Base-by-base conservation (phyloP, 805 yeast genomes). In the Saccharomycopsis selenospora region DNA sequence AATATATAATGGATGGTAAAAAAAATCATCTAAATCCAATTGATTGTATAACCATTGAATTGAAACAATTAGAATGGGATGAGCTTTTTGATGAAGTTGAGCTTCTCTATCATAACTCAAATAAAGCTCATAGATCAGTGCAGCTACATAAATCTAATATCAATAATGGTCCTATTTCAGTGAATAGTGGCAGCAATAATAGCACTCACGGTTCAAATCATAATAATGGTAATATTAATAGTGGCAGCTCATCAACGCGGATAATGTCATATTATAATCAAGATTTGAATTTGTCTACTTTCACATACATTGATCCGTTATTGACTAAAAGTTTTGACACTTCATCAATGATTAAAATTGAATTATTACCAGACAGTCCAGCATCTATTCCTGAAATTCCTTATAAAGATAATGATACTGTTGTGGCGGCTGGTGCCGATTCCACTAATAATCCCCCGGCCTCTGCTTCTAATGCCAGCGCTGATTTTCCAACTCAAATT, bases 1-100 rank as follows among this genome's bases (percentile, higher is more conserved):
- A 52, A 1, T 71, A 68, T 33, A 61, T 67, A 26, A 55, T 64
- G 18, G 48, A 49, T 1, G 66, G 61, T 41, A 60, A 56, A 13
- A 44, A 40, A 18, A 57, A 58, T n/a, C 47, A 49, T 43, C 40
- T 56, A 20, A 49, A 49, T 10, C 61, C 56, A 8, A 48, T 61
- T 10, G 46, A 52, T 7, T 40, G 47, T 3, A 36, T 48, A 4
- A 56, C 51, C 17, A 42, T 55, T 6, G 45, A 55, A 20, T 28
- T 53, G 7, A 29, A 40, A 3, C 27, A 24, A 18, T 26, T 36
- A 36, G 20, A 30, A n/a, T 25, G 40, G 20, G 17, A 42, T 4
- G 25, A 36, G 11, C 33, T 50, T 14, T 14, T 51, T 7, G 38
- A 33, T 26, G 10, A 28, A 7, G 3, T 51, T 13, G 52, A 51